Evolutionary conservation across 1,139 yeast species (phyloP), one percentile per base, ranked within the genome.

Genomic region (Zygoascus meyerae): DNA sequence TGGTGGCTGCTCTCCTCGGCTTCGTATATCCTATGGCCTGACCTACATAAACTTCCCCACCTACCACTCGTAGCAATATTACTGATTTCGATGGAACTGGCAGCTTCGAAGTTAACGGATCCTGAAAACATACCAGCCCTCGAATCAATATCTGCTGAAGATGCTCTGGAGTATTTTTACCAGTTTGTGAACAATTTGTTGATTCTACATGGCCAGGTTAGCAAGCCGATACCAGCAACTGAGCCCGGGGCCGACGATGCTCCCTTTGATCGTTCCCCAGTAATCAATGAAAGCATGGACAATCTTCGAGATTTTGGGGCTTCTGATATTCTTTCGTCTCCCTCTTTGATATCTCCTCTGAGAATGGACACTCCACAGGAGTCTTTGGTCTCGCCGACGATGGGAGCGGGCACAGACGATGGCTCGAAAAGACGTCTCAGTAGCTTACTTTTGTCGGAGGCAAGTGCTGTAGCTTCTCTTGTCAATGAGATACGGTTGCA

Each of bases 121-220:
- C 45, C 45, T 28, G 45, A 11, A 7, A 26, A 15, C 28, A 30
- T 42, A n/a, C 61, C 61, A 2, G 53, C 50, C 15, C 40, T 58
- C 11, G 38, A 40, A 29, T 38, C 50, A 7, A 49, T 58, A 21
- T 38, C 52, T 3, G 48, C 60, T 7, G 53, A 55, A 10, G 52
- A 56, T 41, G 61, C 62, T 11, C 44, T 58, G 42, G 54, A 49
- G 21, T 57, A 51, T 42, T 46, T 58, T 28, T 52, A 53, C 40
- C 58, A 57, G 45, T 48, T 57, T 33, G 47, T 58, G 32, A 51
- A 42, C 41, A 48, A 51, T 35, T 44, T 55, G 28, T 48, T 55
- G 16, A 39, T 37, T 18, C 42, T 55, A n/a, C 57, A 55, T 32
- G 55, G 50, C 21, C 45, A 46, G 5, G 42, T 40, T 16, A 40